phyloP scores from a whole-genome alignment of 1,284 basidiomycete species.

The Trichosporon sp. region DNA sequence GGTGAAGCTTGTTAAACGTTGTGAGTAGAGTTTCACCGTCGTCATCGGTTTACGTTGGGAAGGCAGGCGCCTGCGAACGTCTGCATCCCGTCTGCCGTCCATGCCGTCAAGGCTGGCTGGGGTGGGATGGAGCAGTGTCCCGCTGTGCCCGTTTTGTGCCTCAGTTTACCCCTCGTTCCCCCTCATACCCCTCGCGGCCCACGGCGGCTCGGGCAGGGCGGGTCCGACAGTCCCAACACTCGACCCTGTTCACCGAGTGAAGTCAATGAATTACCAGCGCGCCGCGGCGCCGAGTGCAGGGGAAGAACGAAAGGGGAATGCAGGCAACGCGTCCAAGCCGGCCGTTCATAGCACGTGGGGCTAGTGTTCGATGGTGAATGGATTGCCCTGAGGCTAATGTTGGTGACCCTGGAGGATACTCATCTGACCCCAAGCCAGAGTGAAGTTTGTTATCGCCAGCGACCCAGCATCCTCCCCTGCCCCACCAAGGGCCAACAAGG shows the following conservation, averaged over 20 bases:
- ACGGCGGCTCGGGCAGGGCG: not conserved
- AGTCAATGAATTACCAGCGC: not conserved
- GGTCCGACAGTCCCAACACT: not conserved
- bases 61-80: not conserved
- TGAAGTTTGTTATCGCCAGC: constrained; percentile 5
- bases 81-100: not conserved
- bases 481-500: not conserved
- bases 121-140: not conserved
- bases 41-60: not conserved
- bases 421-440: not conserved
- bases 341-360: not conserved
- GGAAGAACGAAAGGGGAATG: not conserved
- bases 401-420: not conserved
- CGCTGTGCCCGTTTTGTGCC: not conserved
- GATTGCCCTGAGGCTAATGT: not conserved
- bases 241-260: not conserved
- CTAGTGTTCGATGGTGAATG: not conserved
- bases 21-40: not conserved
- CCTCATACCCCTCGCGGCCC: not conserved
- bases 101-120: not conserved
- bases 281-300: not conserved
- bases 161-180: not conserved
- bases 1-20: constrained; percentile 14
- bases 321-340: not conserved
- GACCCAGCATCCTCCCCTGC: not conserved